Conservation (phyloP, 495 filamentous ascomycete species). For the Apodospora peruviana region DNA sequence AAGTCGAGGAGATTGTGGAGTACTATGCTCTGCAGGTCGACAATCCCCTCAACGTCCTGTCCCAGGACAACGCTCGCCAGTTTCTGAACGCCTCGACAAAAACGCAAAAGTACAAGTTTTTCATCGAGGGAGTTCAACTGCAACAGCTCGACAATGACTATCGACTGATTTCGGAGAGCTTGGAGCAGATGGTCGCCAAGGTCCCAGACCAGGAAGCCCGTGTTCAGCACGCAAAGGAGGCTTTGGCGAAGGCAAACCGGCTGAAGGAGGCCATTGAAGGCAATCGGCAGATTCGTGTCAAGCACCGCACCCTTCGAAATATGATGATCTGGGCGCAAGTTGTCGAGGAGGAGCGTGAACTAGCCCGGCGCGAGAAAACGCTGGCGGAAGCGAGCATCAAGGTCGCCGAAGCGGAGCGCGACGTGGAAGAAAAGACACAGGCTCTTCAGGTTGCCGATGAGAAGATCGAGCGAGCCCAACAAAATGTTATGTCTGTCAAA, state of each 20-base stretch:
- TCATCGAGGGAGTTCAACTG: slow-evolving; percentile 90
- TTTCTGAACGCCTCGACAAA: slow-evolving; percentile 83
- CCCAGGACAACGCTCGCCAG: slow-evolving; percentile 89
- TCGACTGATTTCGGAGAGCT: slow-evolving; percentile 55
- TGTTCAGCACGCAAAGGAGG: slow-evolving; percentile 48
- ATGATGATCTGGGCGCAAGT: slow-evolving; percentile 75
- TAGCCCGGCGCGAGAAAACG: slow-evolving; percentile 20
- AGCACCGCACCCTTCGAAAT: slow-evolving; percentile 42
- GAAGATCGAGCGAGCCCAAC: slow-evolving; percentile 20
- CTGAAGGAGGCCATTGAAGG: slow-evolving; percentile 52
- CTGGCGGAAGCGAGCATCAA: slow-evolving; percentile 28
- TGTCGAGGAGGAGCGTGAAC: slow-evolving; percentile 30
- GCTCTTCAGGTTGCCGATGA: slow-evolving; percentile 23
- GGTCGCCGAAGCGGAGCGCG: slow-evolving; percentile 18
- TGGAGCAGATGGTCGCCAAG: slow-evolving; percentile 41
- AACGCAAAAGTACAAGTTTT: slow-evolving; percentile 90
- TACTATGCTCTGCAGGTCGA: slow-evolving; percentile 91
- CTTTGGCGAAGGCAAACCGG: slow-evolving; percentile 35
- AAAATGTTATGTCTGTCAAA: slow-evolving; percentile 13
- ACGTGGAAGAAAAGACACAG: slow-evolving; percentile 21
- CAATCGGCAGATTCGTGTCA: slow-evolving; percentile 49
- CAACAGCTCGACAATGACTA: slow-evolving; percentile 93
- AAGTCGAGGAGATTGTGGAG: slow-evolving; percentile 91
- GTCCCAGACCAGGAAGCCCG: slow-evolving; percentile 53
- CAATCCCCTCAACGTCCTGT: slow-evolving; percentile 96